Evolutionary conservation across 805 yeast genomes (phyloP).

Genomic region (Yarrowia sp.): DNA sequence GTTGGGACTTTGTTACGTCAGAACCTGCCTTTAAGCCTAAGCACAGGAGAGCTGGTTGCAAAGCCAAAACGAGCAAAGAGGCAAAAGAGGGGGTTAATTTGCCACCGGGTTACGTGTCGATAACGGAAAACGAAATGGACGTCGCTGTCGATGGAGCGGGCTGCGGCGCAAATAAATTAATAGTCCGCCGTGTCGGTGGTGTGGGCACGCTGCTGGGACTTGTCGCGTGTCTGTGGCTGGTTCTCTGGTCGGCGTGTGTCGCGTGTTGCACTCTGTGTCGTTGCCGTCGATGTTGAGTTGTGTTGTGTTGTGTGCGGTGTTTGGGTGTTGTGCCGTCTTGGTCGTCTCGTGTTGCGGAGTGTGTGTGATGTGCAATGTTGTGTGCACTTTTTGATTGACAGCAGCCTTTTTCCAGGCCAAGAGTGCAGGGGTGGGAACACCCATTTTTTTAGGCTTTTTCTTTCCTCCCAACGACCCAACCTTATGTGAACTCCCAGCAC

Average conservation of each 20-base stretch:
- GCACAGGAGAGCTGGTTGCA: conserved; percentile 6
- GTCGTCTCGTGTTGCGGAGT: conserved; percentile 11
- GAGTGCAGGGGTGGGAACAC: conserved; percentile 24
- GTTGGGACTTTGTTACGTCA: conserved; percentile 34
- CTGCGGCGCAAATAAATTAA: conserved; percentile 22
- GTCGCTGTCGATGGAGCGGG: no score
- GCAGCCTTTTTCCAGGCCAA: conserved; percentile 10
- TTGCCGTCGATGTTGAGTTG: conserved; percentile 19
- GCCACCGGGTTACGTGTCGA: conserved; percentile 39
- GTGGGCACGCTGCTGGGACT: no score
- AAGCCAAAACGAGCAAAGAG: conserved; percentile 9
- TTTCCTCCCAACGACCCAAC: conserved; percentile 28
- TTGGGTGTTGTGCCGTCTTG: no score
- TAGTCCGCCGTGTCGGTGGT: conserved; percentile 3
- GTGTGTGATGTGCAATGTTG: conserved; percentile 7
- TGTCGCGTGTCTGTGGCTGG: no score
- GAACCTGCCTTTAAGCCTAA: conserved; percentile 22
- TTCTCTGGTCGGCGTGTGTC: no score
- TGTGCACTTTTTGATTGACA: conserved; percentile 5
- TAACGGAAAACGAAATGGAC: no score
- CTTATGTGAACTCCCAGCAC: conserved; percentile 14
- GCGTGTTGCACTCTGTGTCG: conserved; percentile 14
- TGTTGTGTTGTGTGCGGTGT: conserved; percentile 15
- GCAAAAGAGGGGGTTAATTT: conserved; percentile 32
- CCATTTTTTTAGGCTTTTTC: conserved; percentile 19